Conservation (phyloP, 768 basidiomycete species). For the Phaeotremella fagi region DNA sequence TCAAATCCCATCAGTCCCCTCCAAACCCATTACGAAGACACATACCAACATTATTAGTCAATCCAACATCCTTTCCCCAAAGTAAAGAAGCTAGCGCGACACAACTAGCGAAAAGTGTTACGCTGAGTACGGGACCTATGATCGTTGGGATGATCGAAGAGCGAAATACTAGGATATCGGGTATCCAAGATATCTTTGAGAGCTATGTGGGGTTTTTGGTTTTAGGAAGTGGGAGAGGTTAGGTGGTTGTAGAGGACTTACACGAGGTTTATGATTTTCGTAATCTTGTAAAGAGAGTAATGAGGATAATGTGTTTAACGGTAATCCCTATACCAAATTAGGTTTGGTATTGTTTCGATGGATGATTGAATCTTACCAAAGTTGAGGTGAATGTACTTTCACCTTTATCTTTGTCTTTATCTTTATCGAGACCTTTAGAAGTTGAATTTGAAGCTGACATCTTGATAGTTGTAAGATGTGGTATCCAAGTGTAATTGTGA, state of each 20-base stretch:
- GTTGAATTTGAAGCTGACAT: not conserved
- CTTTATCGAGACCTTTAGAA: not conserved
- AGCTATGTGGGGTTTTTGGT: conserved; percentile 11
- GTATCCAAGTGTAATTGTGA: not conserved
- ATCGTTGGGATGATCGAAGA: conserved; percentile 72
- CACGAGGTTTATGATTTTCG: conserved; percentile 41
- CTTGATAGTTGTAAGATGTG: not conserved
- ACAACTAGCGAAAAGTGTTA: conserved; percentile 65
- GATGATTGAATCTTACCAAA: not conserved
- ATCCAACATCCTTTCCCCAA: conserved; percentile 58
- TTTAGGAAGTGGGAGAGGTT: not conserved
- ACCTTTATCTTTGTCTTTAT: not conserved
- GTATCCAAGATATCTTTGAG: conserved; percentile 64
- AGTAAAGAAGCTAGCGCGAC: conserved; percentile 43
- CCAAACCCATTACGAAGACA: not conserved
- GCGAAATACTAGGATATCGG: conserved; percentile 77
- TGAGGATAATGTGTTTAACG: conserved; percentile 27
- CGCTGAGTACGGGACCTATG: conserved; percentile 74
- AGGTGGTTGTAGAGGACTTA: conserved; percentile 8
- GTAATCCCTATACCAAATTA: conserved; percentile 15
- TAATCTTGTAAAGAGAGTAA: conserved; percentile 38
- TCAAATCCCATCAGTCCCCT: not conserved
- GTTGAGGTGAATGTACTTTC: not conserved
- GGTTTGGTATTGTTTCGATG: not conserved
- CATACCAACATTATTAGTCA: conserved; percentile 67